Percentiles rank a stretch among this genome's conserved stretches.
phyloP scores from a whole-genome alignment of 1,139 yeast species.

The Taphrina flavorubra region DNA sequence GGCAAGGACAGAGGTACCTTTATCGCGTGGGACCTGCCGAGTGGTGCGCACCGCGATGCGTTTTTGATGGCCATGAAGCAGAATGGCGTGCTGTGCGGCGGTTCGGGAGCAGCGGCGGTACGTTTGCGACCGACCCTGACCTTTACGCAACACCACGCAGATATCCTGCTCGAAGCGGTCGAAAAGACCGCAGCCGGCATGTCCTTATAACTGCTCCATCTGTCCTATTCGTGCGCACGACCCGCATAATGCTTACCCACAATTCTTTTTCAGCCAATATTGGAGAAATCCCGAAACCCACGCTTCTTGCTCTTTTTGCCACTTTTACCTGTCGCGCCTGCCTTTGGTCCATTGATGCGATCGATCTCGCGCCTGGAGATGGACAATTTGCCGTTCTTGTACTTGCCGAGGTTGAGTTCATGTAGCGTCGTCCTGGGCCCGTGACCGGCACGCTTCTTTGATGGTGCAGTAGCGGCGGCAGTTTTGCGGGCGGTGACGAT shows the following conservation, averaged over 20 bases:
- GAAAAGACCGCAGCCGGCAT: conserved; percentile 45
- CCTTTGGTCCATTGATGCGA: conserved; percentile 31
- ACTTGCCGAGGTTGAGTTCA: conserved; percentile 33
- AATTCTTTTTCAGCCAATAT: conserved; percentile 20
- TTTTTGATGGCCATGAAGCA: conserved; percentile 64
- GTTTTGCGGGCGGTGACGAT: conserved; percentile 37
- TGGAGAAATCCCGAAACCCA: conserved; percentile 29
- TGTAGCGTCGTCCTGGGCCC: conserved; percentile 6
- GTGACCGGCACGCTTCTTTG: conserved; percentile 7
- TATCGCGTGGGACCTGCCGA: conserved; percentile 74
- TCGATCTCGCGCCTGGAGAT: conserved; percentile 35
- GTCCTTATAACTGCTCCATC: conserved; percentile 1
- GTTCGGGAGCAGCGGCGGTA: conserved; percentile 74
- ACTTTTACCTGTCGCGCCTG: not conserved
- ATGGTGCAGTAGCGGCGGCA: not conserved
- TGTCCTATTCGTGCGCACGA: not conserved
- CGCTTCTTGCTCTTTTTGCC: conserved; percentile 36
- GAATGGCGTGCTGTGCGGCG: conserved; percentile 77
- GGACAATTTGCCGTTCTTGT: conserved; percentile 37
- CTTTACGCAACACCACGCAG: conserved; percentile 78
- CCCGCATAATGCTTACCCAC: not conserved
- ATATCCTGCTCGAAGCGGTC: conserved; percentile 58
- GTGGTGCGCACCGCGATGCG: conserved; percentile 62
- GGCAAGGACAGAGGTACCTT: conserved; percentile 78
- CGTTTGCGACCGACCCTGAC: conserved; percentile 79